A percentile compares a stretch with the other conserved stretches of the same genome.
phyloP scores from a whole-genome alignment of 768 basidiomycete genomes.

The Lepiota subincarnata region DNA sequence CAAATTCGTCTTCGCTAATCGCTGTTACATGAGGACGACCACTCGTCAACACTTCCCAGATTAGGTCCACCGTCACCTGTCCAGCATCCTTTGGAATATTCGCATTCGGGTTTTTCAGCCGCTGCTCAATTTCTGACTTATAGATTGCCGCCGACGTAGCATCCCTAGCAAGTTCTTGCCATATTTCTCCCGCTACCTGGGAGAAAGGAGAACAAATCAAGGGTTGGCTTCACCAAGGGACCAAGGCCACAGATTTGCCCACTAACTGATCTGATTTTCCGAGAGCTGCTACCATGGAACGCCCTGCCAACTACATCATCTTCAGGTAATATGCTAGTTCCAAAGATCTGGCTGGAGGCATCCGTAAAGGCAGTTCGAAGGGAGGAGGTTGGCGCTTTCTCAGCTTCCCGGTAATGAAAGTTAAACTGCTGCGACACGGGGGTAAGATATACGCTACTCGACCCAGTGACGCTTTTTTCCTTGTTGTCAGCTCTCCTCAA shows the following conservation, averaged over 20 bases:
- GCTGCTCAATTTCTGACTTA: background rate
- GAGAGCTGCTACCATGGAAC: background rate
- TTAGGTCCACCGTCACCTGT: background rate
- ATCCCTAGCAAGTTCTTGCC: background rate
- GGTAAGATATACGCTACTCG: background rate
- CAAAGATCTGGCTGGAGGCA: constrained; percentile 4
- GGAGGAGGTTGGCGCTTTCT: background rate
- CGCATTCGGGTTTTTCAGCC: background rate
- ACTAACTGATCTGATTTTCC: background rate
- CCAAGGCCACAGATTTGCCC: no score
- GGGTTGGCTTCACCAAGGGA: background rate
- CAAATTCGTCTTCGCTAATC: background rate
- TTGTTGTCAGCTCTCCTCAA: no score
- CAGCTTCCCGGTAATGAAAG: background rate
- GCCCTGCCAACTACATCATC: background rate
- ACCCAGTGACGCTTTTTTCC: background rate
- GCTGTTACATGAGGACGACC: background rate
- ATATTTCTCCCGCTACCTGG: background rate
- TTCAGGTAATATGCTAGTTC: background rate
- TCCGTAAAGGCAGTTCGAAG: background rate
- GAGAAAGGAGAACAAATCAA: no score
- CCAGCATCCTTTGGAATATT: background rate
- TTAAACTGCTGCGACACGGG: background rate
- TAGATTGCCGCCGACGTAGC: background rate
- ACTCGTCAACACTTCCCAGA: background rate